phyloP scores from a whole-genome alignment of 78 protist genomes.

The Chrysochromulina tobinii region DNA sequence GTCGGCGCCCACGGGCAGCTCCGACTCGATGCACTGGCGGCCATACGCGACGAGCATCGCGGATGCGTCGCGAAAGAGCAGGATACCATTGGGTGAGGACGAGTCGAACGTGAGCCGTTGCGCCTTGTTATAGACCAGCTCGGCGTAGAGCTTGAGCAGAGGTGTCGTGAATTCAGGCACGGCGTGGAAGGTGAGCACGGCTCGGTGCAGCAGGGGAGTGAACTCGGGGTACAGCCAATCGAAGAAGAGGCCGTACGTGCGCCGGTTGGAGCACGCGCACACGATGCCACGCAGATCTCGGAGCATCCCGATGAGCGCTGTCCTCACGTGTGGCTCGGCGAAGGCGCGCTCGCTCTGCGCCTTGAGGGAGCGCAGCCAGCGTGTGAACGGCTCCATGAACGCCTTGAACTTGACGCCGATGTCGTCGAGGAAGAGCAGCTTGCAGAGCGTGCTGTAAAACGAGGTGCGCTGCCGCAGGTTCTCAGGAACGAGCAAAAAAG shows the following conservation, averaged over 20 bases:
- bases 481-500: neutral
- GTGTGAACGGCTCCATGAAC: constrained; percentile 6
- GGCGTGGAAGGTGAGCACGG: neutral
- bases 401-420: neutral
- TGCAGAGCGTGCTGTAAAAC: neutral
- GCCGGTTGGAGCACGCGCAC: neutral
- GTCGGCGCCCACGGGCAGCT: neutral
- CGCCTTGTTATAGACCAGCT: constrained; percentile 31
- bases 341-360: neutral
- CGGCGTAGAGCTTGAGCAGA: constrained; percentile 34
- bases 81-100: constrained; percentile 24
- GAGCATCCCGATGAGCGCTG: neutral
- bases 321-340: neutral
- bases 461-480: neutral
- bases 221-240: constrained; percentile 2
- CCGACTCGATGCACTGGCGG: neutral
- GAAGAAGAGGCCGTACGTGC: constrained; percentile 14
- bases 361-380: neutral
- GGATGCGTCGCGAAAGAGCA: constrained; percentile 14
- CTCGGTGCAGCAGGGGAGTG: neutral
- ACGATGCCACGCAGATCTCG: constrained; percentile 33
- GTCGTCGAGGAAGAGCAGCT: constrained; percentile 27
- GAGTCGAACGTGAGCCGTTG: constrained; percentile 39
- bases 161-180: constrained; percentile 23
- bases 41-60: neutral